phyloP scores from a whole-genome alignment of 2,329 filamentous ascomycete species.

The Penicillium sp. region DNA sequence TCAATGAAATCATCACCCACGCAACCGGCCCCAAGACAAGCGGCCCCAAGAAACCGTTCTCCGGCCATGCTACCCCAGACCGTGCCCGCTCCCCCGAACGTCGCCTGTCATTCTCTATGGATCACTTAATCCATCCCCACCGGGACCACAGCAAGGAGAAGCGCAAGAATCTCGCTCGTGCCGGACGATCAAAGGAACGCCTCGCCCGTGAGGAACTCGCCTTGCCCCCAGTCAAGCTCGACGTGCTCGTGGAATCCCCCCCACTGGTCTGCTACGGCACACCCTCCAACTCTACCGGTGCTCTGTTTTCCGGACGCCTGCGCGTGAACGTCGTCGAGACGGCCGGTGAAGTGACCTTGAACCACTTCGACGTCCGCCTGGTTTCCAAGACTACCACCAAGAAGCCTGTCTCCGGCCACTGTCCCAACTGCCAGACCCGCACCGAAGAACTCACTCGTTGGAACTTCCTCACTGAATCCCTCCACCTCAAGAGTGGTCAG shows the following conservation, averaged over 20 bases:
- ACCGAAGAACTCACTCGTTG: conserved; percentile 76
- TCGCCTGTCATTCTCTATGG: conserved; percentile 48
- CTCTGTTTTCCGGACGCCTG: conserved; percentile 82
- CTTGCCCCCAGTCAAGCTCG: conserved; percentile 55
- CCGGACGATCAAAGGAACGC: conserved; percentile 44
- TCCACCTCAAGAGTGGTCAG: conserved; percentile 54
- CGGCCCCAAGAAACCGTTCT: conserved; percentile 29
- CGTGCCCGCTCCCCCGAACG: conserved; percentile 43
- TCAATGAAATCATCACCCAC: conserved; percentile 38
- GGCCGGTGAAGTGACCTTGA: conserved; percentile 65
- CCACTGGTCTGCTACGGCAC: conserved; percentile 83
- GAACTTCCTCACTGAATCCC: conserved; percentile 69
- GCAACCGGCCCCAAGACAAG: conserved; percentile 27
- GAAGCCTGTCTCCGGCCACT: conserved; percentile 79
- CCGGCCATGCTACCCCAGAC: conserved; percentile 28
- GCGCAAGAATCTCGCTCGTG: conserved; percentile 40
- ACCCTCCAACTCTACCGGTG: conserved; percentile 75
- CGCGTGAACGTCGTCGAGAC: conserved; percentile 71
- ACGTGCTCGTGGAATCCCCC: conserved; percentile 77
- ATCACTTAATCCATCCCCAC: conserved; percentile 48
- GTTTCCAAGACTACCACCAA: conserved; percentile 74
- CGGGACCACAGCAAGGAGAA: conserved; percentile 48
- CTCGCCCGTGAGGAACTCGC: conserved; percentile 32
- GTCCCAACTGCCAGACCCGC: conserved; percentile 73
- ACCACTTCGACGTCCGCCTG: conserved; percentile 74